These are phyloP conservation scores for Exsudoporus frostii DNA, from an alignment of 768 basidiomycete genomes.

Conservation along the genomic window DNA sequence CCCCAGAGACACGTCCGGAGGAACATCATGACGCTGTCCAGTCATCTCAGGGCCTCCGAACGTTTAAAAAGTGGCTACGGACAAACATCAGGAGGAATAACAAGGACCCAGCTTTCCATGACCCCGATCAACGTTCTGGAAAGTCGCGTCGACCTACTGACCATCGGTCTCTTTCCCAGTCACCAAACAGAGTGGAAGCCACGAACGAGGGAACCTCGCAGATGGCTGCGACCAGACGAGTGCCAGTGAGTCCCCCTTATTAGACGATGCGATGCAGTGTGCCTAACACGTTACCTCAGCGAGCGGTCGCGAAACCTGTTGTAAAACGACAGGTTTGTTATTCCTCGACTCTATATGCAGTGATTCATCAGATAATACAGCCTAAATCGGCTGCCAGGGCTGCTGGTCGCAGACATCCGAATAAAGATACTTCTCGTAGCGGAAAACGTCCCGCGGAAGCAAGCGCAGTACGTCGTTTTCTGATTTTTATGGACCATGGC, in stretches of 20 bases:
- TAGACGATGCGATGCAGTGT: background rate
- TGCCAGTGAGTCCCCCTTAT: background rate
- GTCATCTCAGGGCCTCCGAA: background rate
- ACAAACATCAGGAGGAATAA: background rate
- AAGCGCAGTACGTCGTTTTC: background rate
- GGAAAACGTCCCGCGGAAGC: background rate
- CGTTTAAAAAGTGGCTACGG: background rate
- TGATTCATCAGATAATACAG: background rate
- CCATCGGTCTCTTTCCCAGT: background rate
- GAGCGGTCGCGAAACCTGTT: background rate
- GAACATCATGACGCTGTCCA: background rate
- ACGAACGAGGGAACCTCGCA: background rate
- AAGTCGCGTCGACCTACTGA: background rate
- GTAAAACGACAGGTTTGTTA: background rate
- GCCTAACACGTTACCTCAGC: background rate
- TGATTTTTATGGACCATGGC: background rate
- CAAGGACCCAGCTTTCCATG: background rate
- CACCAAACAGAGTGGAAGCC: background rate
- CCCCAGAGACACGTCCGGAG: no score
- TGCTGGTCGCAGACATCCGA: background rate
- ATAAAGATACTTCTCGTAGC: background rate
- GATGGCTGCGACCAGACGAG: background rate
- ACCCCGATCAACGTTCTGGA: background rate
- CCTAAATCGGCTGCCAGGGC: background rate
- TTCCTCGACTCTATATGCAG: background rate